Evolutionary conservation across 305 asterid species (phyloP).

Genomic region (Solanum hybrid): DNA sequence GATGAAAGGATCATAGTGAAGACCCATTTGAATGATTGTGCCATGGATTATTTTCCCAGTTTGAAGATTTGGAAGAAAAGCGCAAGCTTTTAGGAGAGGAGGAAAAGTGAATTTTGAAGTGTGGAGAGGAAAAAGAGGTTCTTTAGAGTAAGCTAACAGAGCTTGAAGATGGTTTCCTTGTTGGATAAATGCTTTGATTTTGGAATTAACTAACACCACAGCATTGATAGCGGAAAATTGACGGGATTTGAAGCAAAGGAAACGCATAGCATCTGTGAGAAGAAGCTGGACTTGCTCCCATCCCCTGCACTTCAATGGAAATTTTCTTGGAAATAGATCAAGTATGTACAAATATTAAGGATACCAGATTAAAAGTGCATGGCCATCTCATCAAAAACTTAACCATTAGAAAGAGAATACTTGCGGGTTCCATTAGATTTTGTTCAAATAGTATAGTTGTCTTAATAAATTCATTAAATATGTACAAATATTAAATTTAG

Average conservation of each 20-base stretch:
- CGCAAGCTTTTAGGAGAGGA: conserved; percentile 72
- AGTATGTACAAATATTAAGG: too few species aligned
- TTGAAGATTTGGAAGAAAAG: conserved; percentile 30
- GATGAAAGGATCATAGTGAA: conserved; percentile 53
- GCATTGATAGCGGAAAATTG: conserved; percentile 17
- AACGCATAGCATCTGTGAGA: conserved; percentile 26
- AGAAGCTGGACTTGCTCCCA: not conserved
- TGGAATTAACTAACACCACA: conserved; percentile 21
- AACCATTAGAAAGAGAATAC: not conserved
- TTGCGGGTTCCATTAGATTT: not conserved
- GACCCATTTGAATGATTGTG: conserved; percentile 41
- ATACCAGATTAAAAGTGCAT: not conserved
- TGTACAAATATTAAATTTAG: not conserved
- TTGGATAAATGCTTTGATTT: conserved; percentile 37
- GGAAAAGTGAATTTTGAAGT: conserved; percentile 60
- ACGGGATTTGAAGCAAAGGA: conserved; percentile 16
- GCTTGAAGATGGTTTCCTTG: conserved; percentile 45
- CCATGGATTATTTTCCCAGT: conserved; percentile 57
- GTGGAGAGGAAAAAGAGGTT: conserved; percentile 23
- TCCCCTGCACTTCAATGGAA: not conserved
- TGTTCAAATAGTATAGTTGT: not conserved
- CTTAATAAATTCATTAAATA: not conserved
- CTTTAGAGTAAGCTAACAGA: conserved; percentile 36
- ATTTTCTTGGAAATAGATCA: not conserved
- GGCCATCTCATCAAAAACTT: not conserved